Evolutionary conservation across 768 basidiomycete genomes (phyloP).

Genomic region (Galerina marginata): DNA sequence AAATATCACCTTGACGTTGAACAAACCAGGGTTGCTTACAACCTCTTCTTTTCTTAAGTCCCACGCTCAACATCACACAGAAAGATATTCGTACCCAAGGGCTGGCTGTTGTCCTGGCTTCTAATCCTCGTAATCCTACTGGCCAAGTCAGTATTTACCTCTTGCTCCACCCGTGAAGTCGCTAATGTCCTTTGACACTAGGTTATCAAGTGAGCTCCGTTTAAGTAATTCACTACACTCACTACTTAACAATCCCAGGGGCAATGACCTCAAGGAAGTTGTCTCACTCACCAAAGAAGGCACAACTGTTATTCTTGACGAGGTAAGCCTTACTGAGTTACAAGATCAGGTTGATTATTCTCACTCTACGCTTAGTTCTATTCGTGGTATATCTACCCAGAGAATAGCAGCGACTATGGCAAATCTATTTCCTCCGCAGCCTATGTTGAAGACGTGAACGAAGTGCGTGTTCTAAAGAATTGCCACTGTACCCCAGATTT

Average conservation of each 20-base stretch:
- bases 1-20: slow-evolving; percentile 82
- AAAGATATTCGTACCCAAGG: slow-evolving; percentile 86
- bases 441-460: slow-evolving; percentile 87
- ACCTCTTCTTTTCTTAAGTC: background rate
- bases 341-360: background rate
- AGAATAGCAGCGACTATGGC: slow-evolving; percentile 73
- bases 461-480: slow-evolving; percentile 40
- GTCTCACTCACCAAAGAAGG: slow-evolving; percentile 75
- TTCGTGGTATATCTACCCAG: slow-evolving; percentile 94
- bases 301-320: slow-evolving; percentile 85
- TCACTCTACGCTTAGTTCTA: slow-evolving; percentile 67
- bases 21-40: slow-evolving; percentile 64
- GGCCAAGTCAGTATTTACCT: slow-evolving; percentile 68
- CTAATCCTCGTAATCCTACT: slow-evolving; percentile 96
- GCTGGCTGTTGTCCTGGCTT: slow-evolving; percentile 83
- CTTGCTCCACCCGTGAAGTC: background rate
- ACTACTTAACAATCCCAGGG: slow-evolving; percentile 42
- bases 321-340: slow-evolving; percentile 47
- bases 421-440: slow-evolving; percentile 82
- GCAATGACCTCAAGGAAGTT: slow-evolving; percentile 81
- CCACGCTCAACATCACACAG: slow-evolving; percentile 33
- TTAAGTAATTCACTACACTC: background rate
- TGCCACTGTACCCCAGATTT: background rate
- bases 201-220: slow-evolving; percentile 55
- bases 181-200: slow-evolving; percentile 19